These are phyloP conservation scores for Gymnopus androsaceus DNA, from an alignment of 1,284 basidiomycete genomes.

Conservation along the genomic window DNA sequence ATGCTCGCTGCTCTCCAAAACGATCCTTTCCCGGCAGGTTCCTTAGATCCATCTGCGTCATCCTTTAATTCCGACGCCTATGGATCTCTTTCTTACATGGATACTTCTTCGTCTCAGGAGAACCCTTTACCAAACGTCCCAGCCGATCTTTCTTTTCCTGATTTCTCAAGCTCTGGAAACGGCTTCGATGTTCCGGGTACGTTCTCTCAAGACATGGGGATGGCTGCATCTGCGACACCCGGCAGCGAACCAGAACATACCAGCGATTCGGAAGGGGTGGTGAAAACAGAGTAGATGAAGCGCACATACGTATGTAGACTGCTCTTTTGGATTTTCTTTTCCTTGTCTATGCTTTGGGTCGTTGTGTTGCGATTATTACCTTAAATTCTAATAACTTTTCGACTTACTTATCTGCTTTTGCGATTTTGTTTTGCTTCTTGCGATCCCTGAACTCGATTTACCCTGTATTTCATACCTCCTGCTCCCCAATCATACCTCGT, in stretches of 20 bases:
- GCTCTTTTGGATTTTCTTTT: slow-evolving; percentile 4
- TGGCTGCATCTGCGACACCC: slow-evolving; percentile 51
- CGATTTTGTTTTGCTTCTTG: slow-evolving; percentile 3
- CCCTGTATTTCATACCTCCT: slow-evolving; percentile 14
- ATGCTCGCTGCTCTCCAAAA: slow-evolving; percentile 83
- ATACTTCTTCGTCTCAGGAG: slow-evolving; percentile 62
- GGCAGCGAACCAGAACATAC: slow-evolving; percentile 55
- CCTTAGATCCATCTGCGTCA: slow-evolving; percentile 61
- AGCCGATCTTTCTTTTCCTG: slow-evolving; percentile 63
- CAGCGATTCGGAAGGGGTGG: slow-evolving; percentile 39
- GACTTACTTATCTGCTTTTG: slow-evolving; percentile 6
- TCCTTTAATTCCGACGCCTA: slow-evolving; percentile 69
- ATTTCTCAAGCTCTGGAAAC: slow-evolving; percentile 59
- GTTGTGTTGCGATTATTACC: slow-evolving; percentile 27
- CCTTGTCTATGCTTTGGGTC: slow-evolving; percentile 37
- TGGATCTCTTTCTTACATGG: slow-evolving; percentile 72
- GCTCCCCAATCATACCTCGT: slow-evolving; percentile 6
- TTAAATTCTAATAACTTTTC: slow-evolving; percentile 8
- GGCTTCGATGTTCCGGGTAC: slow-evolving; percentile 70
- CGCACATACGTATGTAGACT: background rate
- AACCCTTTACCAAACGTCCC: slow-evolving; percentile 58
- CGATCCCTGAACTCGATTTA: slow-evolving; percentile 1
- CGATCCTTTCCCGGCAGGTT: slow-evolving; percentile 63
- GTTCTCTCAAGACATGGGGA: slow-evolving; percentile 63
- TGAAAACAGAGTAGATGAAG: slow-evolving; percentile 39